phyloP scores from a whole-genome alignment of 345 rosid species.

The Aquilaria sinensis region DNA sequence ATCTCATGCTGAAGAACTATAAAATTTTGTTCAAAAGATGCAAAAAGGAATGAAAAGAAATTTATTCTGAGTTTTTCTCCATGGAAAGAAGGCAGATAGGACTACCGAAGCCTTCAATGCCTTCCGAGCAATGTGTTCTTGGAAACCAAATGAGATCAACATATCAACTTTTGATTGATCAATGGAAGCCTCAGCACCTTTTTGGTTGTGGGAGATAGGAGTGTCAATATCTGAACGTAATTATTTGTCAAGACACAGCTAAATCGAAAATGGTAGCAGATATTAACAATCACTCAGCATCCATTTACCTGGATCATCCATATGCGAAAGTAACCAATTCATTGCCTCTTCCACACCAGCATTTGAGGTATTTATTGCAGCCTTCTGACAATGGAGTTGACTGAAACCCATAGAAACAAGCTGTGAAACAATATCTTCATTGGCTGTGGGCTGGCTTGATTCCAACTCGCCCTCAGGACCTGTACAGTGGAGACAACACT shows the following conservation, averaged over 20 bases:
- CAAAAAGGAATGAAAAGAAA: constrained; percentile 2
- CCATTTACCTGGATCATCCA: constrained; percentile 87
- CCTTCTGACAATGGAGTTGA: constrained; percentile 88
- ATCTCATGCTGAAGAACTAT: not conserved
- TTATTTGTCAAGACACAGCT: not conserved
- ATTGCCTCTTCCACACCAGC: constrained; percentile 93
- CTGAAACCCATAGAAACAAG: constrained; percentile 92
- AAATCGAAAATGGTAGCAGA: not conserved
- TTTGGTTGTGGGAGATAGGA: constrained; percentile 48
- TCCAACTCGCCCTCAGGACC: constrained; percentile 49
- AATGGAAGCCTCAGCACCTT: constrained; percentile 28
- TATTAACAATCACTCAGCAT: not conserved
- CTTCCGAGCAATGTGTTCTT: constrained; percentile 75
- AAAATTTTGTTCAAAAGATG: not conserved
- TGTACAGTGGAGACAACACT: constrained; percentile 20
- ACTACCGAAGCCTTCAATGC: constrained; percentile 82
- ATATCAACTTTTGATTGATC: constrained; percentile 74
- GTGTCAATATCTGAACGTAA: constrained; percentile 56
- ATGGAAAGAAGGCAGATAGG: not conserved
- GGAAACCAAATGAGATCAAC: constrained; percentile 85
- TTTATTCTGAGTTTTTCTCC: not conserved
- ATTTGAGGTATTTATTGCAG: constrained; percentile 78
- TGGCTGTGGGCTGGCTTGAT: constrained; percentile 50
- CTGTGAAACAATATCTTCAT: constrained; percentile 82
- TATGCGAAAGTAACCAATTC: constrained; percentile 94